Evolutionary conservation across 1,284 basidiomycete genomes (phyloP).

Genomic region (Ganoderma resinaceum): DNA sequence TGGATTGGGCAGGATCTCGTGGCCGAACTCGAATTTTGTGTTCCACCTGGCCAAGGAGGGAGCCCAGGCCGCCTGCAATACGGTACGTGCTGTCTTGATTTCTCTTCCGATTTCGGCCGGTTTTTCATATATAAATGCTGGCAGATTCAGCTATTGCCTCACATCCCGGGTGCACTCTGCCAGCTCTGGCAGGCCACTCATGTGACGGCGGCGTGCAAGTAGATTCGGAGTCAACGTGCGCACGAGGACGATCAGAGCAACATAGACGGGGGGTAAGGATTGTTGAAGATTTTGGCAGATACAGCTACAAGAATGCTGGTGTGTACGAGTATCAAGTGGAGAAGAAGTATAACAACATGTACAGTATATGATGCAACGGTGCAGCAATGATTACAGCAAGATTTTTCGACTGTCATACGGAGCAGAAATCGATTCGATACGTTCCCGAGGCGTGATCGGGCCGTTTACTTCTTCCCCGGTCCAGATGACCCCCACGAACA

Average conservation of each 20-base stretch:
- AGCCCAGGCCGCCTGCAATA: conserved; percentile 29
- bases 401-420: neutral
- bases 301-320: neutral
- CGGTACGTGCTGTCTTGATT: conserved; percentile 25
- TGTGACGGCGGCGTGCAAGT: neutral
- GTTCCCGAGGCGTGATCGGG: neutral
- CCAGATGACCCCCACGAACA: neutral
- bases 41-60: conserved; percentile 35
- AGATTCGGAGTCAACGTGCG: neutral
- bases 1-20: conserved; percentile 27
- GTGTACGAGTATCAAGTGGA: neutral
- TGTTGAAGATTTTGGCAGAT: neutral
- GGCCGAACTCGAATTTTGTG: conserved; percentile 35
- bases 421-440: neutral
- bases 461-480: neutral
- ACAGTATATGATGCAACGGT: neutral
- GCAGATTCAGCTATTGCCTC: conserved; percentile 32
- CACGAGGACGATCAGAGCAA: neutral
- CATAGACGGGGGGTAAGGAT: neutral
- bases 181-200: conserved; percentile 36
- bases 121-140: neutral
- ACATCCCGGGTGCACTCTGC: conserved; percentile 26
- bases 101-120: no score
- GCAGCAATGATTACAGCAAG: neutral
- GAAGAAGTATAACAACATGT: neutral